Base-by-base conservation (phyloP, 352 stramenopile genomes). In the Phytophthora tubulina region DNA sequence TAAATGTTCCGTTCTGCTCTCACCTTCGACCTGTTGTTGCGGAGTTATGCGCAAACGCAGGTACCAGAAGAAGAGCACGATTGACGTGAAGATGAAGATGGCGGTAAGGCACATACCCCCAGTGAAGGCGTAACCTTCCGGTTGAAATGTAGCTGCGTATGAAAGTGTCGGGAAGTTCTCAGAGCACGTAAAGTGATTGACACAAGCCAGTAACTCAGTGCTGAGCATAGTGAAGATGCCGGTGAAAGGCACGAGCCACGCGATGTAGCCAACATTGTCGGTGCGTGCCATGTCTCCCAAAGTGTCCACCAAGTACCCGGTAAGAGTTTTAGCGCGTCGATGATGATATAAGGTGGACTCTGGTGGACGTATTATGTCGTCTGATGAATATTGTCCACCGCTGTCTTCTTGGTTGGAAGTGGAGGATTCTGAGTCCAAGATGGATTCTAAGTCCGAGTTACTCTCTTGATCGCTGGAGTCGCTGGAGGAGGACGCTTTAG, bases 151-250 rank as follows among this genome's bases (percentile, higher is more conserved):
- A 31, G 90, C 90, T 6, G 90, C 88, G 61, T 94, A 95, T 58
- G 90, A 97, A 13, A 97, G 76, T 54, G 90, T 97, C 31, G 90
- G 90, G 74, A 88, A 96, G 35, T 91, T 69, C 27, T 81, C 73
- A 0, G 83, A 75, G 66, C 90, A 97, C 50, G 83, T 81, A 64
- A 95, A 97, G 54, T 96, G 87, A 49, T 84, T 72, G 0, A 55
- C 55, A 61, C 90, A 97, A 27, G 88, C 89, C 52, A 95, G 68
- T 0, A 79, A 57, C 53, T 94, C 89, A 11, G 89, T 96, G 13
- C 68, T 31, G 11, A 92, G 55, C 85, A 97, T 95, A 21, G 90
- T 95, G 21, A 71, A 67, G 58, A 96, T 79, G 38, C 90, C 90
- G 0, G 74, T 86, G 33, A 90, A 69, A 2, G 90, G 90, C 42